A percentile compares a stretch with the other conserved stretches of the same genome.
Conservation (phyloP, 257 asterid genomes). For the Penstemon barbatus region DNA sequence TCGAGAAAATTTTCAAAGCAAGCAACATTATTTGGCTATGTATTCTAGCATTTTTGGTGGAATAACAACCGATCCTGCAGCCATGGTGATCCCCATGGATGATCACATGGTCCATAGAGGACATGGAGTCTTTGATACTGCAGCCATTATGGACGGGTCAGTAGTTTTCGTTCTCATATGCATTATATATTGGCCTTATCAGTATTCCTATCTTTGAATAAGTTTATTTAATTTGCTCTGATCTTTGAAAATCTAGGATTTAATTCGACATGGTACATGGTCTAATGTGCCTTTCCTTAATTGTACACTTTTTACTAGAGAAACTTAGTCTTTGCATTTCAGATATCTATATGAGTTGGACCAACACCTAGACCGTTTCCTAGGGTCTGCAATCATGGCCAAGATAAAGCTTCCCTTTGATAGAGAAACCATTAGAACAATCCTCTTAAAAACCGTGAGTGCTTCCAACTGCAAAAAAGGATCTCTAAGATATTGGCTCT, state of each 20-base stretch:
- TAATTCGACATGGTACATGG: no score
- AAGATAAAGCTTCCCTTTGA: slow-evolving; percentile 72
- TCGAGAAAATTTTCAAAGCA: slow-evolving; percentile 51
- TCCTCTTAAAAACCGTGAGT: slow-evolving; percentile 78
- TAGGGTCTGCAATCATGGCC: slow-evolving; percentile 82
- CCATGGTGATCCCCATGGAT: slow-evolving; percentile 92
- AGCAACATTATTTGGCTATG: slow-evolving; percentile 79
- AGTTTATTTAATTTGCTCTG: no score
- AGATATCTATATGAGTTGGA: slow-evolving; percentile 87
- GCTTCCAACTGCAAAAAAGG: slow-evolving; percentile 77
- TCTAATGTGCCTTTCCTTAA: background rate
- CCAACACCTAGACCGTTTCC: slow-evolving; percentile 80
- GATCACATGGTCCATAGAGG: slow-evolving; percentile 99
- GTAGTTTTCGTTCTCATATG: slow-evolving; percentile 17
- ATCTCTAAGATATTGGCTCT: slow-evolving; percentile 88
- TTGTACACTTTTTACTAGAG: background rate
- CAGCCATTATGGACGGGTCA: slow-evolving; percentile 80
- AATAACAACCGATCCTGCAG: slow-evolving; percentile 79
- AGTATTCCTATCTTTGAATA: no score
- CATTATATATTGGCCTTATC: background rate
- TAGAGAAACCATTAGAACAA: slow-evolving; percentile 58
- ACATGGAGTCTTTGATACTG: slow-evolving; percentile 94
- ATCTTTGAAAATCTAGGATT: no score
- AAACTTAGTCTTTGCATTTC: slow-evolving; percentile 23
- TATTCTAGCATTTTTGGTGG: slow-evolving; percentile 87